phyloP scores from a whole-genome alignment of 2,329 filamentous ascomycete genomes.

The Epichloe hybrida region DNA sequence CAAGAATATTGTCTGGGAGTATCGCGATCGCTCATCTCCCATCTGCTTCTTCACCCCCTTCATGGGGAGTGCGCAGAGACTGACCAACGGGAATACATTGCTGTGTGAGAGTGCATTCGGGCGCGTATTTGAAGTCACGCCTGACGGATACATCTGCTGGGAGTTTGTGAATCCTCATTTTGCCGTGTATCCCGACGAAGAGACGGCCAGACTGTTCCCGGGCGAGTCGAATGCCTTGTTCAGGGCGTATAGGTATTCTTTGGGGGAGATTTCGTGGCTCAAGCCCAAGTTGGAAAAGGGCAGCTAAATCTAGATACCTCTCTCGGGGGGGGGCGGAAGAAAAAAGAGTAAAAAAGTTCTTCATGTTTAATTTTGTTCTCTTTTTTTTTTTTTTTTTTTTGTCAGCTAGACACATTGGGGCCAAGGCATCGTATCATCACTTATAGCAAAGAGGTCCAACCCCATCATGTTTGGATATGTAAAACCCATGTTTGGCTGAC shows the following conservation, averaged over 20 bases:
- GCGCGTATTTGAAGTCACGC: constrained; percentile 14
- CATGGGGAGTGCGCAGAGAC: constrained; percentile 17
- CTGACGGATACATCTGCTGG: constrained; percentile 16
- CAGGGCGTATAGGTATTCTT: constrained; percentile 14
- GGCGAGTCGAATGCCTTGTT: constrained; percentile 18
- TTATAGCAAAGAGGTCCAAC: not conserved
- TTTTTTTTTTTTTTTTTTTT: not conserved
- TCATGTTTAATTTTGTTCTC: not conserved
- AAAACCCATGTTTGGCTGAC: not conserved
- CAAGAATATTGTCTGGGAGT: constrained; percentile 16
- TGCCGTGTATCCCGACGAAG: constrained; percentile 12
- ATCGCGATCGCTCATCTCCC: constrained; percentile 16
- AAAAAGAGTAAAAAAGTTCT: not conserved
- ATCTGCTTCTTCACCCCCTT: constrained; percentile 18
- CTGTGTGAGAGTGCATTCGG: constrained; percentile 17
- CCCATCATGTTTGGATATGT: not conserved
- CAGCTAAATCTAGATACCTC: too few species aligned
- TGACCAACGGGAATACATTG: constrained; percentile 15
- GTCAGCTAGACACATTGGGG: not conserved
- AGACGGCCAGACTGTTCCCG: constrained; percentile 14
- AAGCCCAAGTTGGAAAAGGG: constrained; percentile 1
- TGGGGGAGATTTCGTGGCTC: constrained; percentile 16
- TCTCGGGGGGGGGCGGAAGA: too few species aligned
- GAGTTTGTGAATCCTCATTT: constrained; percentile 18
- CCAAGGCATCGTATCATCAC: not conserved